phyloP scores from a whole-genome alignment of 2,329 filamentous ascomycete species.

The Calonectria henricotiae region DNA sequence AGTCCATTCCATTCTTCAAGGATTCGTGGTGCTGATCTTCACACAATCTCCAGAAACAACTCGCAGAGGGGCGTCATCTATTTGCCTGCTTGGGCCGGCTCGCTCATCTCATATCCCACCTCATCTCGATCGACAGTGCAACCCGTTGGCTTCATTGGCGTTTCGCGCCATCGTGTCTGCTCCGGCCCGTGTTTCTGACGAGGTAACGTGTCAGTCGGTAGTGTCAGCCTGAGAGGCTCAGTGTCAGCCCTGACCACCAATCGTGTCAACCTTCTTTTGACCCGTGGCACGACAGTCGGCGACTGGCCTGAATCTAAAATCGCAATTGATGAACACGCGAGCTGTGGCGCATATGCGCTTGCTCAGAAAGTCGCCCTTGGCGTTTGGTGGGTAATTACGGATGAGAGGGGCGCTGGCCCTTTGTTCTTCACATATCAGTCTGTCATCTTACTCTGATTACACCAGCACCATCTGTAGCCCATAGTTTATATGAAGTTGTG shows the following conservation, averaged over 20 bases:
- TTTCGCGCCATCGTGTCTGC: constrained; percentile 22
- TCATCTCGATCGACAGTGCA: constrained; percentile 30
- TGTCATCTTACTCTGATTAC: neutral
- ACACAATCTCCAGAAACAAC: constrained; percentile 20
- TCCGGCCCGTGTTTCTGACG: constrained; percentile 24
- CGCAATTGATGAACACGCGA: constrained; percentile 16
- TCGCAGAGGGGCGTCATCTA: constrained; percentile 6
- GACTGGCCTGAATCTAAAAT: constrained; percentile 33
- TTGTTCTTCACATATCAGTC: neutral
- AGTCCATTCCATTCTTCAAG: constrained; percentile 31
- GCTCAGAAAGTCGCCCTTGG: constrained; percentile 3
- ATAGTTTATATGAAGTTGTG: constrained; percentile 10
- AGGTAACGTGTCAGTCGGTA: constrained; percentile 38
- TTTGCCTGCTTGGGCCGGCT: neutral
- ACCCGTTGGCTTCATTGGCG: constrained; percentile 32
- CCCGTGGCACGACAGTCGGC: constrained; percentile 30
- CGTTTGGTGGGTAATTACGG: constrained; percentile 15
- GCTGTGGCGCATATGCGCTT: constrained; percentile 10
- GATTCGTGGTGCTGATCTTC: constrained; percentile 26
- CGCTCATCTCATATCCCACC: constrained; percentile 19
- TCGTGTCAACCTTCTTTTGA: constrained; percentile 30
- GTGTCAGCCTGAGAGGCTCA: constrained; percentile 32
- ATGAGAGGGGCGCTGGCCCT: neutral
- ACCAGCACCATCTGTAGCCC: neutral
- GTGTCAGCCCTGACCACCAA: constrained; percentile 36